Evolutionary conservation across 1,284 basidiomycete species (phyloP), one percentile per base, ranked within the genome.

Genomic region (Anthracocystis setariae): DNA sequence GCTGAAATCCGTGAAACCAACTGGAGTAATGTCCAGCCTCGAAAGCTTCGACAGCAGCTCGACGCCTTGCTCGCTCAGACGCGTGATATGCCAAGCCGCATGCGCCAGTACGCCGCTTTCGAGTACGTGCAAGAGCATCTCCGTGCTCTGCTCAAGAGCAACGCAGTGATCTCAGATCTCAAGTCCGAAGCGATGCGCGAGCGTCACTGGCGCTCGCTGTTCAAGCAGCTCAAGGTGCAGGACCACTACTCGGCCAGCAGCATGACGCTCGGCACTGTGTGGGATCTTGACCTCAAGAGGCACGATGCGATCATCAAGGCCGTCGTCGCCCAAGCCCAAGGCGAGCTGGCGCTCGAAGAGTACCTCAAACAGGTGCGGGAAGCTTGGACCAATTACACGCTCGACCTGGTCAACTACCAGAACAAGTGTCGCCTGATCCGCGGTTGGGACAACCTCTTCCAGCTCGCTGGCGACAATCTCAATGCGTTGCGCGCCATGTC

Each of bases 21-120:
- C 3, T 99, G 96, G 96, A 88, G 91, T 4, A 92, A 92, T 0
- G 69, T 82, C n/a, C 79, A 95, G 81, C 92, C 96, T 18, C 89
- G 96, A 77, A 98, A 98, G 85, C 84, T 99, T 60, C 90, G 96
- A 72, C 93, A 95, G 80, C 92, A 94, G 76, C 90, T 98, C 59
- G 96, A 99, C 78, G 89, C 87, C 3, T 86, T 98, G 52, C 84
- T 98, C 51, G 87, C 88, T 24, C 93, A 92, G 29, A 98, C 94
- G 18, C 94, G 94, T 84, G 95, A 98, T 50, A 95, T 99, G 94
- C 96, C 96, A 0, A 96, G 92, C 47, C 88, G 94, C 57, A 98
- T 98, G 96, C 89, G 96, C 62, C 96, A 98, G 83, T 99, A 98
- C 82, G 92, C 94, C 9, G 96, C 96, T 0, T 98, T 98, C 80